Evolutionary conservation across 176 grass and related monocot species (phyloP).

Genomic region (Carex myosuroides): DNA sequence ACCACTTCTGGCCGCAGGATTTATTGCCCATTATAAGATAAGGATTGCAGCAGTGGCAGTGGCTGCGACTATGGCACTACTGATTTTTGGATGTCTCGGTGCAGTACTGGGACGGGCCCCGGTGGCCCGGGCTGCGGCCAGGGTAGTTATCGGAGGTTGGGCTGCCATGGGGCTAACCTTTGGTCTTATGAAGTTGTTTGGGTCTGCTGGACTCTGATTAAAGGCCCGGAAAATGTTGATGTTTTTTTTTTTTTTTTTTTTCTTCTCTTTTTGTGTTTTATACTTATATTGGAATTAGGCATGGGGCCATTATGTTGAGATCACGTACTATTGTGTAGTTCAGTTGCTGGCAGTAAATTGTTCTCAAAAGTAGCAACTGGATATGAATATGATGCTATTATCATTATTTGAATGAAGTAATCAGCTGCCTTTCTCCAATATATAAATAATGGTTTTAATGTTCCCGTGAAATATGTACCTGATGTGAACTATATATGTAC

Average conservation of each 20-base stretch:
- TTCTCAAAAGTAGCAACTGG: background rate
- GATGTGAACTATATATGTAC: background rate
- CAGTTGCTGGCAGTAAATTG: background rate
- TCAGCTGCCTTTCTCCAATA: background rate
- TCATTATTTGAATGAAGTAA: slow-evolving; percentile 3
- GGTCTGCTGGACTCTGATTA: slow-evolving; percentile 23
- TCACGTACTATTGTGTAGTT: background rate
- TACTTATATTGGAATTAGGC: background rate
- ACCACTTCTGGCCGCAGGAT: slow-evolving; percentile 45
- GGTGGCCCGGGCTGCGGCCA: slow-evolving; percentile 18
- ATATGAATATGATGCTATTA: background rate
- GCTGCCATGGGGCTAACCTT: slow-evolving; percentile 57
- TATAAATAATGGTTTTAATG: background rate
- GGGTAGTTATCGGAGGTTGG: slow-evolving; percentile 43
- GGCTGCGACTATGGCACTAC: slow-evolving; percentile 25
- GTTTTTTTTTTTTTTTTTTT: background rate
- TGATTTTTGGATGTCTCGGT: slow-evolving; percentile 35
- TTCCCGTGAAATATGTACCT: background rate
- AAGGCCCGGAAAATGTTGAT: background rate
- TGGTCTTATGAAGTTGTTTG: slow-evolving; percentile 53
- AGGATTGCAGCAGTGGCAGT: slow-evolving; percentile 33
- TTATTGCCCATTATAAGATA: slow-evolving; percentile 35
- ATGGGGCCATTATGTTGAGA: background rate
- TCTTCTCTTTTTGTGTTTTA: background rate
- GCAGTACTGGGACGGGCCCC: slow-evolving; percentile 31